Base-by-base conservation (phyloP, 2,329 filamentous ascomycete species). In the Colletotrichum destructivum region DNA sequence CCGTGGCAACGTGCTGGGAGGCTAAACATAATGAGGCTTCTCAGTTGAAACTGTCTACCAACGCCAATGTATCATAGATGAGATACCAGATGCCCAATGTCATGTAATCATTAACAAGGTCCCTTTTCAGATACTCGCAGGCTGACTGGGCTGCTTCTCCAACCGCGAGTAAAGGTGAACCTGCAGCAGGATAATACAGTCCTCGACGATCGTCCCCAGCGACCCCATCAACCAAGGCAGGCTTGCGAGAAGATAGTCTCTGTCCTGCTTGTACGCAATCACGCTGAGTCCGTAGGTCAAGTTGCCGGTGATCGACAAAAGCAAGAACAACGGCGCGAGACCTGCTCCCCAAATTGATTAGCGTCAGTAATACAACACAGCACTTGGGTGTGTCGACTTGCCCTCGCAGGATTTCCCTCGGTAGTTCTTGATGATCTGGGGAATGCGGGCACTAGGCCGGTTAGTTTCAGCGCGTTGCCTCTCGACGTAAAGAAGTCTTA, bases 381-480 rank as follows among this genome's bases (percentile, higher is more conserved):
- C 31, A 35, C 1, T 16, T 6, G 26, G 9, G 15, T 0, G 40
- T 12, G 8, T 2, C n/a, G 11, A 56, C 31, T 15, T 4, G 61
- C 67, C 67, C 38, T 59, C 67, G 42, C 67, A 70, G 7, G 67
- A 70, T 16, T 57, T 56, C 18, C 40, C 62, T 40, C 63, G 49
- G 9, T 67, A 54, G 9, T 70, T 70, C 16, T 70, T 70, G 21
- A 70, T 13, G 40, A 70, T 70, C 13, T 70, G 67, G 13, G 67
- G 67, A n/a, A 70, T 52, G 0, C 67, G 55, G 6, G 67, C 67
- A 26, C 67, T 70, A 38, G 31, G 26, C 26, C 1, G 18, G 23
- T 67, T 18, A 70, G 42, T 16, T 2, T 4, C 16, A n/a, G 5
- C 5, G 1, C 15, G 6, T 13, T 11, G 12, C 26, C 11, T 31